phyloP scores from a whole-genome alignment of 2,329 filamentous ascomycete species.

The Talaromyces piceae region DNA sequence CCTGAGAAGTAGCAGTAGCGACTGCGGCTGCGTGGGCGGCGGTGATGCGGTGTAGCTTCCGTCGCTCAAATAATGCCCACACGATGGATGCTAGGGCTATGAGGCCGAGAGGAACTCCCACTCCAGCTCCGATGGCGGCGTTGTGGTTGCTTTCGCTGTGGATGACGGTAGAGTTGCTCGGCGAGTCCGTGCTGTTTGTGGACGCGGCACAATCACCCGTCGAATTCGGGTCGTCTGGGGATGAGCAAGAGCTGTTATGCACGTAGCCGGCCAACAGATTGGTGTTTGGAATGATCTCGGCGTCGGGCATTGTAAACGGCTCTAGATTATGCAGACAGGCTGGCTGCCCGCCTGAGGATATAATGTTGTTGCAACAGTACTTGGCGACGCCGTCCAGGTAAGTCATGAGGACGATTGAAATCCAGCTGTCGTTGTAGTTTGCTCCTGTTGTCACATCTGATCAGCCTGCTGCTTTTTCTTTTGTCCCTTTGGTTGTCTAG shows the following conservation, averaged over 20 bases:
- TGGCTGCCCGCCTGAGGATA: not conserved
- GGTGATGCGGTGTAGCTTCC: conserved; percentile 7
- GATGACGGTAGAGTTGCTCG: not conserved
- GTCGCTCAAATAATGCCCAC: conserved; percentile 24
- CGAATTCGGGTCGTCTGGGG: too few relatives aligned
- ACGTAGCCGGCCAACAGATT: conserved; percentile 5
- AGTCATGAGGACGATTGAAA: conserved; percentile 7
- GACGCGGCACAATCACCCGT: too few relatives aligned
- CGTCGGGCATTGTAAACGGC: not conserved
- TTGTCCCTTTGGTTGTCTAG: not conserved
- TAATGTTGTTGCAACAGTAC: conserved; percentile 11
- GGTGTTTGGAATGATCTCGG: conserved; percentile 2
- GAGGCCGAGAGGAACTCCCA: conserved; percentile 24
- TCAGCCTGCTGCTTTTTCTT: not conserved
- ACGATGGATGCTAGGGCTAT: conserved; percentile 21
- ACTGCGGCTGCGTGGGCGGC: not conserved
- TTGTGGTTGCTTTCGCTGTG: conserved; percentile 10
- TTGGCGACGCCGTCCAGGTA: conserved; percentile 4
- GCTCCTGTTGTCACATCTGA: not conserved
- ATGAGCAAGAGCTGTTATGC: not conserved
- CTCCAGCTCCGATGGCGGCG: conserved; percentile 18
- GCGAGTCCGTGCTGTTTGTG: not conserved
- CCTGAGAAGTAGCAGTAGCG: not conserved
- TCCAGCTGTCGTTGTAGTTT: conserved; percentile 2
- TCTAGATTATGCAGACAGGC: conserved; percentile 2